Conservation (phyloP, 306 rosid species). For the Argentina anserina region DNA sequence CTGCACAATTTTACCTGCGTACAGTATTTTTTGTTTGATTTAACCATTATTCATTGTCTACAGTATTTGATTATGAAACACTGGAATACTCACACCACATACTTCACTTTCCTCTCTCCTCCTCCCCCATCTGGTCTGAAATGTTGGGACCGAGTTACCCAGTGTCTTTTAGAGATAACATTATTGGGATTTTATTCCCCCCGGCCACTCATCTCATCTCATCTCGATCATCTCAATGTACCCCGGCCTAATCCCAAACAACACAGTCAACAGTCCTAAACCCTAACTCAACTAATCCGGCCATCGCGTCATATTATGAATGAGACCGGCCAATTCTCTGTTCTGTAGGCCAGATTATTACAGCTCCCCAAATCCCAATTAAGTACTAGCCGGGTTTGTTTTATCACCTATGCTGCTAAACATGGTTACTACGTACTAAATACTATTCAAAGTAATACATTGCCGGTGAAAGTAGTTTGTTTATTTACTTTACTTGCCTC, state of each 20-base stretch:
- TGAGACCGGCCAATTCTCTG: not conserved
- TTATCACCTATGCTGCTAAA: not conserved
- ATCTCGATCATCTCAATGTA: slow-evolving; percentile 2
- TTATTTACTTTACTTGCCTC: not conserved
- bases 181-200: not conserved
- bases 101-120: slow-evolving; percentile 21
- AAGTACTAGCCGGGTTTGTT: not conserved
- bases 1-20: slow-evolving; percentile 26
- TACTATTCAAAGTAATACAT: not conserved
- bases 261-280: not conserved
- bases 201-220: not conserved
- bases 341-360: not conserved
- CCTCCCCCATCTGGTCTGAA: slow-evolving; percentile 32
- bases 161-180: slow-evolving; percentile 29
- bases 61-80: slow-evolving; percentile 26
- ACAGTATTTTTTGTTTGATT: no score
- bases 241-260: slow-evolving; percentile 3
- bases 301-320: slow-evolving; percentile 2
- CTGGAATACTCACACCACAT: not conserved
- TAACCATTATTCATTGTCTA: slow-evolving; percentile 3
- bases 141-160: slow-evolving; percentile 37
- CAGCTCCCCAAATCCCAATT: not conserved
- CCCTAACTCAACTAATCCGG: not conserved
- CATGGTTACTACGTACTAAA: not conserved
- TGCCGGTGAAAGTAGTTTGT: not conserved